These are phyloP conservation scores for Neonectria ditissima DNA, from an alignment of 2,329 filamentous ascomycete species.

Conservation along the genomic window DNA sequence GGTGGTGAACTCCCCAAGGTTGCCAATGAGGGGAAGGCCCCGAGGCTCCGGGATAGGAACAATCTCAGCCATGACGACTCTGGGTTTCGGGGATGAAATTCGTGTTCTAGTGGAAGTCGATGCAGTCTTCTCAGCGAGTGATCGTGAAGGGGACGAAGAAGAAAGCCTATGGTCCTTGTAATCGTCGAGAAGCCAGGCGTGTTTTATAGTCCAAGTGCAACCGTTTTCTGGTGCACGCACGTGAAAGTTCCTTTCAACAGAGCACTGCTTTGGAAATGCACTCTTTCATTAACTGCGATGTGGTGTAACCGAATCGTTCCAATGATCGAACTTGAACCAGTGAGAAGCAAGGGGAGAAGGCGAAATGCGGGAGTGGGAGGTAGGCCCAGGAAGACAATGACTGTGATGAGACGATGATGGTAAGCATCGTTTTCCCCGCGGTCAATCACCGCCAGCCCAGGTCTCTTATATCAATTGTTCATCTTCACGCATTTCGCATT, in stretches of 20 bases:
- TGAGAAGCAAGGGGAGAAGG: neutral
- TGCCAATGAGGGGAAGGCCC: slow-evolving; percentile 74
- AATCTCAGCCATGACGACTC: slow-evolving; percentile 47
- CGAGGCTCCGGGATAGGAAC: slow-evolving; percentile 72
- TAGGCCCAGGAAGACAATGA: neutral
- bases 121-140: neutral
- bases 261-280: neutral
- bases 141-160: neutral
- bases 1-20: slow-evolving; percentile 71
- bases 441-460: neutral
- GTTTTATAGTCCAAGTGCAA: neutral
- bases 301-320: neutral
- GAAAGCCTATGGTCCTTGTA: no score
- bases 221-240: neutral
- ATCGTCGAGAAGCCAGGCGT: neutral
- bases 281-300: neutral
- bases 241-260: neutral
- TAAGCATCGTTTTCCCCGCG: neutral
- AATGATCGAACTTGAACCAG: neutral
- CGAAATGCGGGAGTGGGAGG: neutral
- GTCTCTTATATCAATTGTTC: neutral
- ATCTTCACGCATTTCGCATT: neutral
- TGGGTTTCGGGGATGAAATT: neutral
- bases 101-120: neutral
- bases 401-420: neutral